Conservation (phyloP, 305 asterid genomes). For the Petunia hybrid region DNA sequence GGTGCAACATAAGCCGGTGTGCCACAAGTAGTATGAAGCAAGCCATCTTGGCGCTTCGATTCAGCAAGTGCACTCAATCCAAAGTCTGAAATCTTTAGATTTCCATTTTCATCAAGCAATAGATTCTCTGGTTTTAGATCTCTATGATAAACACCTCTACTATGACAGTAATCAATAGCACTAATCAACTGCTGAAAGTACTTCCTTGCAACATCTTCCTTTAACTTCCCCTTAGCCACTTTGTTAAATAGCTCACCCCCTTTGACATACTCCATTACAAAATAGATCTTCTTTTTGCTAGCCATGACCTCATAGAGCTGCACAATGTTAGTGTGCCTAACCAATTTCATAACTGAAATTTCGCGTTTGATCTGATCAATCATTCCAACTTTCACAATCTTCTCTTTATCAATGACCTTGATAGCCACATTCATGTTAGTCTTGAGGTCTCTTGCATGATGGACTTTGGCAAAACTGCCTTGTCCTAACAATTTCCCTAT, state of each 20-base stretch:
- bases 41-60: conserved; percentile 63
- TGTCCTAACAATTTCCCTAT: conserved; percentile 81
- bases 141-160: conserved; percentile 75
- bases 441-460: conserved; percentile 62
- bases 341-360: conserved; percentile 68
- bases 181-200: conserved; percentile 74
- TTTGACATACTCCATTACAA: conserved; percentile 70
- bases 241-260: conserved; percentile 82
- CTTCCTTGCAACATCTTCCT: conserved; percentile 64
- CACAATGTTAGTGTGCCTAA: conserved; percentile 69
- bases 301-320: conserved; percentile 83
- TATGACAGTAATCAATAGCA: conserved; percentile 80
- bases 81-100: conserved; percentile 72
- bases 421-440: conserved; percentile 64
- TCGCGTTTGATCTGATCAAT: conserved; percentile 73
- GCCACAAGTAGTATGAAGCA: conserved; percentile 80
- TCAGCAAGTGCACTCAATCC: conserved; percentile 76
- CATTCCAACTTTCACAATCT: conserved; percentile 68
- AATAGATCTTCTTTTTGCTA: conserved; percentile 64
- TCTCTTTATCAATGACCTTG: conserved; percentile 72
- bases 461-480: conserved; percentile 83
- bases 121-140: conserved; percentile 84
- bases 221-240: conserved; percentile 65
- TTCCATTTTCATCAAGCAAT: conserved; percentile 70
- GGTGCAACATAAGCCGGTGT: conserved; percentile 88